phyloP scores from a whole-genome alignment of 352 stramenopile genomes.

The Phytophthora gonapodyides region DNA sequence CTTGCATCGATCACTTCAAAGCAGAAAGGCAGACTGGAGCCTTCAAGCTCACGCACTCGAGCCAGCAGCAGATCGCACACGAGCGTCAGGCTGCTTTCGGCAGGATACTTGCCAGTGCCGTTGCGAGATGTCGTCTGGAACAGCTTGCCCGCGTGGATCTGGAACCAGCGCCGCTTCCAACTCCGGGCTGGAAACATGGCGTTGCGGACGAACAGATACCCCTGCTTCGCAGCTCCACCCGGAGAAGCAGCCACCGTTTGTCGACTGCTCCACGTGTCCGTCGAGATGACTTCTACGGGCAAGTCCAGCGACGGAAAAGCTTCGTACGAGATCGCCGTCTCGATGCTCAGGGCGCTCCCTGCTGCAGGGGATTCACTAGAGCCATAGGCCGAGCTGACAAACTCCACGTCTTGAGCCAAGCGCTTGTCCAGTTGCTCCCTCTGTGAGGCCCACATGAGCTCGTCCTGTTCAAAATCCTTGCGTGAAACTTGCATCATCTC shows the following conservation, averaged over 20 bases:
- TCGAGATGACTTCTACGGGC: slow-evolving; percentile 79
- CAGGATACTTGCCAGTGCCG: slow-evolving; percentile 58
- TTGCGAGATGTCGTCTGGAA: slow-evolving; percentile 62
- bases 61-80: slow-evolving; percentile 86
- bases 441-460: slow-evolving; percentile 76
- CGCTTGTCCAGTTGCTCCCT: slow-evolving; percentile 62
- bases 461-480: slow-evolving; percentile 74
- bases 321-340: slow-evolving; percentile 25
- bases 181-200: slow-evolving; percentile 80
- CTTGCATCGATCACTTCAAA: slow-evolving; percentile 89
- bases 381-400: slow-evolving; percentile 19
- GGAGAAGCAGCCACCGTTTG: slow-evolving; percentile 33
- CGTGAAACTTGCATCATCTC: slow-evolving; percentile 67
- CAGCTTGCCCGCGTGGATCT: slow-evolving; percentile 86
- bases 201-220: slow-evolving; percentile 87
- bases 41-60: slow-evolving; percentile 65
- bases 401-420: slow-evolving; percentile 58
- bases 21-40: slow-evolving; percentile 62
- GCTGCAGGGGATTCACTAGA: slow-evolving; percentile 25
- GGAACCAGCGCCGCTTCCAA: slow-evolving; percentile 89
- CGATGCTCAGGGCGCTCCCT: slow-evolving; percentile 15
- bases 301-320: slow-evolving; percentile 57
- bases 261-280: slow-evolving; percentile 64
- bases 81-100: slow-evolving; percentile 65
- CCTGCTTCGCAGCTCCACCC: slow-evolving; percentile 68